phyloP scores from a whole-genome alignment of 345 rosid genomes.

The Garcia nutans region DNA sequence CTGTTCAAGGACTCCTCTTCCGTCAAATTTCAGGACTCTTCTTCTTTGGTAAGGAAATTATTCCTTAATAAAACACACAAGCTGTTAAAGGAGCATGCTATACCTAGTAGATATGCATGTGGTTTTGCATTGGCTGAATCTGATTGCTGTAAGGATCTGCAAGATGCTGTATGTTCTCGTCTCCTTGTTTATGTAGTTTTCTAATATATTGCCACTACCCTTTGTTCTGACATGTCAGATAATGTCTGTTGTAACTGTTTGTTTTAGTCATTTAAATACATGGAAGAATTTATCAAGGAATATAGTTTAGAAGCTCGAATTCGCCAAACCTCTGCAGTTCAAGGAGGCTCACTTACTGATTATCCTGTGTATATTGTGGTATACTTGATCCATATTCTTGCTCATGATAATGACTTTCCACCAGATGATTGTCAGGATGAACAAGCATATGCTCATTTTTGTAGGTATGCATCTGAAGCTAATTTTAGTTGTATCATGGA shows the following conservation, averaged over 20 bases:
- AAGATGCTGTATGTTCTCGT: slow-evolving; percentile 51
- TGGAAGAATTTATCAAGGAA: slow-evolving; percentile 65
- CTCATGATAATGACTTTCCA: slow-evolving; percentile 68
- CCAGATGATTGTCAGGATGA: slow-evolving; percentile 67
- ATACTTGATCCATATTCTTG: slow-evolving; percentile 82
- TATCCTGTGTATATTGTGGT: slow-evolving; percentile 71
- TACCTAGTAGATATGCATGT: slow-evolving; percentile 87
- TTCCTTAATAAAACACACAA: slow-evolving; percentile 66
- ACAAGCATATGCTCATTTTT: slow-evolving; percentile 55
- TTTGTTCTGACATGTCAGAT: slow-evolving; percentile 8
- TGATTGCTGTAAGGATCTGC: slow-evolving; percentile 57
- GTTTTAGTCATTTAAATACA: slow-evolving; percentile 59
- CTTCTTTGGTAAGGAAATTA: slow-evolving; percentile 46
- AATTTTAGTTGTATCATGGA: neutral
- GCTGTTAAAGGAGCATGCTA: slow-evolving; percentile 51
- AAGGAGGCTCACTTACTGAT: slow-evolving; percentile 52
- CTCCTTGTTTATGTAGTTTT: slow-evolving; percentile 9
- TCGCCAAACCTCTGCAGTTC: slow-evolving; percentile 39
- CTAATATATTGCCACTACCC: neutral
- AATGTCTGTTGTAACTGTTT: slow-evolving; percentile 26
- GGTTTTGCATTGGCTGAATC: slow-evolving; percentile 61
- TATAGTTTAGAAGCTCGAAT: slow-evolving; percentile 49
- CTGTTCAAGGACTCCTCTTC: neutral
- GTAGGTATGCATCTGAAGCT: slow-evolving; percentile 44
- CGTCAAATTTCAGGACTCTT: slow-evolving; percentile 58